phyloP scores from a whole-genome alignment of 768 basidiomycete species.

The Daedaleopsis sinensis region DNA sequence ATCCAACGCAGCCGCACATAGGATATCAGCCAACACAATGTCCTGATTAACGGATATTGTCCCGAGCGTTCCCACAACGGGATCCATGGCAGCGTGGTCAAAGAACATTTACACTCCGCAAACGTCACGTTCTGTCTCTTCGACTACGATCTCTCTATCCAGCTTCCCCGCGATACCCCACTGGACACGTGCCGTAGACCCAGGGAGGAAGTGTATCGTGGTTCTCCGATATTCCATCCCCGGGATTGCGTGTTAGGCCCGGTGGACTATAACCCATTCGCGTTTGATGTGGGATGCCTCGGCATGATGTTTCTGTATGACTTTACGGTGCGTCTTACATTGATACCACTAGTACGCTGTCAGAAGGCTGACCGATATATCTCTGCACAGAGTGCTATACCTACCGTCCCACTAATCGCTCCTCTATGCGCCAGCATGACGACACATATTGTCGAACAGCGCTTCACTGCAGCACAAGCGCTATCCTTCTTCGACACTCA shows the following conservation, averaged over 20 bases:
- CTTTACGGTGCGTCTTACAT: neutral
- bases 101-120: neutral
- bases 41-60: neutral
- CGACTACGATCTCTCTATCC: neutral
- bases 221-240: neutral
- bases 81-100: no score
- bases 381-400: neutral
- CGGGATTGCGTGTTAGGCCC: neutral
- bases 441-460: neutral
- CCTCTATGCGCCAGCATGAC: neutral
- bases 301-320: neutral
- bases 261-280: conserved; percentile 1
- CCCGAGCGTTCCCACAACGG: neutral
- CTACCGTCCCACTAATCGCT: neutral
- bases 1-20: neutral
- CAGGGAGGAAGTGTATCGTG: neutral
- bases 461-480: neutral
- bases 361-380: neutral
- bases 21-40: neutral
- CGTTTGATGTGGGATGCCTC: conserved; percentile 2
- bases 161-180: neutral
- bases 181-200: neutral
- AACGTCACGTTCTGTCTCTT: neutral
- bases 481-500: neutral
- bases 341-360: neutral